Base-by-base conservation (phyloP, 2,329 filamentous ascomycete species). In the Alternaria sp. region DNA sequence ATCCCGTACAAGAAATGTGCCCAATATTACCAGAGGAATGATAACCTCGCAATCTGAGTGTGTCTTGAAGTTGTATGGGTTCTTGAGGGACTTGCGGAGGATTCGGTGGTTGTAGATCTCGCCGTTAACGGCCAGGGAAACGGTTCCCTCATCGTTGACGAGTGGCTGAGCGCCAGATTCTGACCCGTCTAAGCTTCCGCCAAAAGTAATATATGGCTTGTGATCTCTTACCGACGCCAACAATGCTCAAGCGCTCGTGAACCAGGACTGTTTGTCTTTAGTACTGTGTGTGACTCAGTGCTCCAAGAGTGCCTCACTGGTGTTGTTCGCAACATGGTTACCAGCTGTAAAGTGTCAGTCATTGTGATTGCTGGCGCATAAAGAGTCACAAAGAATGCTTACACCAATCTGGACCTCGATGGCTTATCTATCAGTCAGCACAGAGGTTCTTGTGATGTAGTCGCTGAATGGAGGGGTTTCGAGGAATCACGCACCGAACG, bases 21-120 rank as follows among this genome's bases (percentile, higher is more conserved):
- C 32, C 46, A 40, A 59, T 82, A 89, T 79, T 87, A 96, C 93
- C 86, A 99, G 82, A 71, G 96, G 96, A 79, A 99, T 97, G 82
- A 99, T 97, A 79, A 99, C 95, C 83, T 99, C 96, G 83, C 96
- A 99, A 79, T 99, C 96, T 40, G 95, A 98, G 79, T 96, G 91
- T 70, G 96, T 99, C 90, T 97, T 97, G 90, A 98, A 99, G 82
- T 94, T 90, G 83, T 97, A 97, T 40, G 90, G 88, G 64, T 86
- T 89, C 83, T 93, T 93, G 75, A 97, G 85, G 74, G 86, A 86
- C 84, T 97, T 98, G 79, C 96, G 91, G 77, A 99, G 87, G 77
- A 97, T 88, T 79, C 95, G 92, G 85, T 99, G 96, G 89, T 99
- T 99, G 88, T 99, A 99, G 81, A 99, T 99, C 82, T 99, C 96